Percentiles rank a stretch among this genome's conserved stretches.
phyloP scores from a whole-genome alignment of 2,329 filamentous ascomycete genomes.

The Balansia obtecta region DNA sequence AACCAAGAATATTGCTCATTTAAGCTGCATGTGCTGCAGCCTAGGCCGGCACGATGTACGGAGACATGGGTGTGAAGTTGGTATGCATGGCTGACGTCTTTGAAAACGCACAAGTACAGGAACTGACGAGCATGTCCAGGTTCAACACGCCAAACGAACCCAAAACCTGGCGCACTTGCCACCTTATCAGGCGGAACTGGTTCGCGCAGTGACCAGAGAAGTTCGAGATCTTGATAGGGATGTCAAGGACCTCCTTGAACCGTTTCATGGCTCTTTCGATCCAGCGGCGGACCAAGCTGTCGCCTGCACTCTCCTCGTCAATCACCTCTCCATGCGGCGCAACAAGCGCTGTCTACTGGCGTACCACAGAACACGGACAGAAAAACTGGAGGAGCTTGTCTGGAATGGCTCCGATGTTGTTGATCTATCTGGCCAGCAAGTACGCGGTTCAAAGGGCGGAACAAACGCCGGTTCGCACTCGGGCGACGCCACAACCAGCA shows the following conservation, averaged over 20 bases:
- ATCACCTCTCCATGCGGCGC: slow-evolving; percentile 87
- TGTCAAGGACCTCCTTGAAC: slow-evolving; percentile 64
- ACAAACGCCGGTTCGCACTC: slow-evolving; percentile 20
- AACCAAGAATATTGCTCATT: background rate
- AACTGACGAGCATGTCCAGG: slow-evolving; percentile 39
- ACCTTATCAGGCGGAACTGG: slow-evolving; percentile 83
- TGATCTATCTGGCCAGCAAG: slow-evolving; percentile 51
- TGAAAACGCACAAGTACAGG: background rate
- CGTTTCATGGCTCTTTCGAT: slow-evolving; percentile 76
- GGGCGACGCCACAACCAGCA: slow-evolving; percentile 50
- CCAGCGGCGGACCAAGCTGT: slow-evolving; percentile 70
- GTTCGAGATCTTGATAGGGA: slow-evolving; percentile 88
- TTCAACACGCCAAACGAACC: slow-evolving; percentile 90
- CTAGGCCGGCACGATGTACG: slow-evolving; percentile 52
- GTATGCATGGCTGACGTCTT: slow-evolving; percentile 44
- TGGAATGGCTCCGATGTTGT: slow-evolving; percentile 82
- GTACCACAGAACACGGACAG: slow-evolving; percentile 80
- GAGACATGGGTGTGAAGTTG: slow-evolving; percentile 76
- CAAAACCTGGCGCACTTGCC: slow-evolving; percentile 78
- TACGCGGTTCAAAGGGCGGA: slow-evolving; percentile 24
- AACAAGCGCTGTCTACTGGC: slow-evolving; percentile 94
- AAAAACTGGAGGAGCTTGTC: slow-evolving; percentile 86
- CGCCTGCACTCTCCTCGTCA: slow-evolving; percentile 79
- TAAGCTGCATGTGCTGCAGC: background rate
- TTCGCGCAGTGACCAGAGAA: slow-evolving; percentile 78